These are phyloP conservation scores for Rhizophlyctis rosea DNA, from an alignment of 192 early-diverging fungal species.

Conservation along the genomic window DNA sequence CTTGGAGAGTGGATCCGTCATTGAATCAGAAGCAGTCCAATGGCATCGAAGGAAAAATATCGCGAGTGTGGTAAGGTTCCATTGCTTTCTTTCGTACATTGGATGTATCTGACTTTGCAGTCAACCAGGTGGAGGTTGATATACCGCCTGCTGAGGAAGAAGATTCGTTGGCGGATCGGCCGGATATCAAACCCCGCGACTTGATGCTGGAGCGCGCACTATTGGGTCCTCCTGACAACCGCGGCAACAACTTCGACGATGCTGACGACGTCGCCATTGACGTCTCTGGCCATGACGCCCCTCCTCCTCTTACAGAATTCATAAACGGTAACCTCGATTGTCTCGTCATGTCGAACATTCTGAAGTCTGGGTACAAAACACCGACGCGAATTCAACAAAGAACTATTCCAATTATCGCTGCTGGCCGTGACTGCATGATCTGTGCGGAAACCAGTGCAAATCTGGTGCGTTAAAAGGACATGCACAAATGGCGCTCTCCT, in stretches of 20 bases:
- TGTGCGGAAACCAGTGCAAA: slow-evolving; percentile 93
- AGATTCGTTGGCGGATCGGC: slow-evolving; percentile 69
- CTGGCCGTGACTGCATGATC: slow-evolving; percentile 93
- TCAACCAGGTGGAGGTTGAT: too few relatives aligned
- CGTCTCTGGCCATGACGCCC: slow-evolving; percentile 57
- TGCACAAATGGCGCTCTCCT: too few relatives aligned
- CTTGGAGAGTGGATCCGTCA: too few relatives aligned
- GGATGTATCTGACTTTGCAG: too few relatives aligned
- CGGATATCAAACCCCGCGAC: slow-evolving; percentile 75
- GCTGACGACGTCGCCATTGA: slow-evolving; percentile 98
- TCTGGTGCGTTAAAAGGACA: slow-evolving; percentile 37
- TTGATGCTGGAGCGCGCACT: slow-evolving; percentile 78
- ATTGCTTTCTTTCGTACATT: too few relatives aligned
- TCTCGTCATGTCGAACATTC: slow-evolving; percentile 85
- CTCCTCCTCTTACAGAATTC: slow-evolving; percentile 60
- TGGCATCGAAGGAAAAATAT: too few relatives aligned
- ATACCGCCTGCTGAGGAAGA: too few relatives aligned
- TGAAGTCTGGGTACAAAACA: slow-evolving; percentile 76
- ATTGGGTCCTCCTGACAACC: slow-evolving; percentile 72
- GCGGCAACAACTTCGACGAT: slow-evolving; percentile 98
- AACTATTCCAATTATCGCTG: slow-evolving; percentile 46
- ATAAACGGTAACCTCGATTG: slow-evolving; percentile 71
- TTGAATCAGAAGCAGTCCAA: too few relatives aligned
- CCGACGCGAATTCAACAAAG: slow-evolving; percentile 89
- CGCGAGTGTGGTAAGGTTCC: too few relatives aligned